These are phyloP conservation scores for Thermochaetoides dissita DNA, from an alignment of 2,329 filamentous ascomycete genomes.

Conservation along the genomic window DNA sequence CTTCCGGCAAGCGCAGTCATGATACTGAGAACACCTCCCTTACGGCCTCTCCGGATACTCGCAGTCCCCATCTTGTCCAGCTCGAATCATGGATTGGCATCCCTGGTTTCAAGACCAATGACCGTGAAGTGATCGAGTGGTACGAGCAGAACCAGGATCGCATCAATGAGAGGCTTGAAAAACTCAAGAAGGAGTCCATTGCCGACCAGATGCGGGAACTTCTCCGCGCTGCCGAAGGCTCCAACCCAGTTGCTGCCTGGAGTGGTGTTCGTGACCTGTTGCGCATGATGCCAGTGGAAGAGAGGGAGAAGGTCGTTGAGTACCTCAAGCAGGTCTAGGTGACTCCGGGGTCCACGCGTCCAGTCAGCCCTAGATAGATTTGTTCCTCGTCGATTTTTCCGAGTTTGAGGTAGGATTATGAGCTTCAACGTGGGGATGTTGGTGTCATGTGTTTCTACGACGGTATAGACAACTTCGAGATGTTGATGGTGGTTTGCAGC, in stretches of 20 bases:
- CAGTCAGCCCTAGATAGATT: no score
- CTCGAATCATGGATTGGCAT: constrained; percentile 75
- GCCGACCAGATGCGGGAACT: constrained; percentile 54
- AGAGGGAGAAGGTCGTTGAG: constrained; percentile 71
- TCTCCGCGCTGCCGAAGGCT: constrained; percentile 38
- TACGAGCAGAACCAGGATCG: constrained; percentile 87
- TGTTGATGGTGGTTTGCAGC: no score
- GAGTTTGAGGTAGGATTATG: no score
- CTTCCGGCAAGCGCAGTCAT: constrained; percentile 22
- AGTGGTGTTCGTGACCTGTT: constrained; percentile 79
- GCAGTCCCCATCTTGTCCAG: constrained; percentile 55
- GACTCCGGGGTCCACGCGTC: neutral
- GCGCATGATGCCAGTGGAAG: constrained; percentile 71
- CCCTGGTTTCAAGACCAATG: constrained; percentile 61
- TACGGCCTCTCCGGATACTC: constrained; percentile 31
- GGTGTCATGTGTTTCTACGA: no score
- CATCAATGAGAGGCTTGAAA: constrained; percentile 72
- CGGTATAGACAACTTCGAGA: no score
- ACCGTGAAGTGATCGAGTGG: constrained; percentile 79
- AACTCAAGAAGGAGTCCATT: constrained; percentile 56
- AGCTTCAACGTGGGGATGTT: no score
- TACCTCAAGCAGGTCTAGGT: constrained; percentile 25
- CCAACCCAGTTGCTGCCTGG: constrained; percentile 41
- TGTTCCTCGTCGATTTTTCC: no score
- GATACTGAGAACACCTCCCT: constrained; percentile 24